These are phyloP conservation scores for Scedosporium aurantiacum DNA, from an alignment of 2,329 filamentous ascomycete genomes.

Conservation along the genomic window DNA sequence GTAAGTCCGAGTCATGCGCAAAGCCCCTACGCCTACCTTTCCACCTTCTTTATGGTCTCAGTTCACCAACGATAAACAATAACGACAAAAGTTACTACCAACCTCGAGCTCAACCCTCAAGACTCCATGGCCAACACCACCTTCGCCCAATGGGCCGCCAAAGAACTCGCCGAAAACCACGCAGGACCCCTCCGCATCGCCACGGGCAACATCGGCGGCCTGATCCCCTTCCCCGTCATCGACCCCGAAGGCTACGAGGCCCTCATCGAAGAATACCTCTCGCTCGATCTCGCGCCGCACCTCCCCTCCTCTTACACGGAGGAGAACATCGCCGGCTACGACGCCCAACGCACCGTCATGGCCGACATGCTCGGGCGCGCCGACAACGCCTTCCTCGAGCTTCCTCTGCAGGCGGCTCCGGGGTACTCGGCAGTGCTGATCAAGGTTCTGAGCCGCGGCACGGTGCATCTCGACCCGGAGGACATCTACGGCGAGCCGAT, in stretches of 20 bases:
- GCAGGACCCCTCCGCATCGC: slow-evolving; percentile 13
- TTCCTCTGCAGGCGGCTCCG: slow-evolving; percentile 7
- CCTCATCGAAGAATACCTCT: slow-evolving; percentile 9
- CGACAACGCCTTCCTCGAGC: slow-evolving; percentile 13
- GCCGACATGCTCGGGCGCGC: slow-evolving; percentile 33
- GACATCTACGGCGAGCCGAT: slow-evolving; percentile 40
- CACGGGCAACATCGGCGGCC: slow-evolving; percentile 14
- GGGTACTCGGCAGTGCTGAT: slow-evolving; percentile 8
- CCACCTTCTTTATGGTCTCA: neutral
- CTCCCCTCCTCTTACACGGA: slow-evolving; percentile 8
- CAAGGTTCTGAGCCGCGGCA: slow-evolving; percentile 22
- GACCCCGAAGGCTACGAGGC: slow-evolving; percentile 9
- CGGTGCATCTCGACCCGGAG: slow-evolving; percentile 35
- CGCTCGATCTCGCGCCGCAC: slow-evolving; percentile 7
- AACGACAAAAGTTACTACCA: neutral
- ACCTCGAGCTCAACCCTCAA: slow-evolving; percentile 14
- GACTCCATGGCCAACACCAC: slow-evolving; percentile 18
- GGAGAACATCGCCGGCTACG: slow-evolving; percentile 19
- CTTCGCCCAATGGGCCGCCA: slow-evolving; percentile 11
- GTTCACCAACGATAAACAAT: neutral
- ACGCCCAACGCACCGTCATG: slow-evolving; percentile 34
- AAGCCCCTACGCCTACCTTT: too few relatives aligned
- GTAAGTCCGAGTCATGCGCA: neutral
- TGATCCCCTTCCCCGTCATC: slow-evolving; percentile 10
- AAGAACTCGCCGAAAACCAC: slow-evolving; percentile 11